Evolutionary conservation across 139 green algal species (phyloP), one percentile per base, ranked within the genome.

Genomic region (Tetratostichococcus sp.): DNA sequence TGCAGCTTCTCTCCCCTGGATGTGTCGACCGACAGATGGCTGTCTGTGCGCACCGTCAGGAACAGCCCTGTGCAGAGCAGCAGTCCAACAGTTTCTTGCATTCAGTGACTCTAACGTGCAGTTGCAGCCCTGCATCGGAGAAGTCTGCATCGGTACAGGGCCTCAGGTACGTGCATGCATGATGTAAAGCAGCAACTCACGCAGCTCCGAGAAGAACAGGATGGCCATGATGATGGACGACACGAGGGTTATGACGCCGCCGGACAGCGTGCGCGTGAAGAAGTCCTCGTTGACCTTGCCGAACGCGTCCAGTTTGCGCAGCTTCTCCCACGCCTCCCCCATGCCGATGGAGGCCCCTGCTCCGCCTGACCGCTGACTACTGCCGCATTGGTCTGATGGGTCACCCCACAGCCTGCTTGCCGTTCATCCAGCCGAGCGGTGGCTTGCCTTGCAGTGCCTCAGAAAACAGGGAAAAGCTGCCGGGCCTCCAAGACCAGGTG

Each of bases 171-270:
- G n/a, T n/a, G n/a, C n/a, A n/a, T n/a, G n/a, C n/a, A n/a, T n/a
- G n/a, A n/a, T n/a, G n/a, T n/a, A 66, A 30, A 4, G 25, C 23
- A 19, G 58, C 25, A 30, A 85, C 92, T 88, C 74, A 97, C 91
- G 73, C 2, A 97, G 84, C 79, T 99, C 95, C 1, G 85, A 94
- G 0, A 97, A 71, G 80, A 99, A 98, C 2, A 99, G 85, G 1
- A 96, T 34, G 0, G 87, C 50, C 95, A 99, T 99, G 19, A 98
- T 72, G 25, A 93, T 59, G 19, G 83, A 86, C 2, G 91, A 86
- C 2, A 91, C 84, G 50, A 99, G 83, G 8, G 95, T 98, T 77
- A 99, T 97, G n/a, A 97, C 79, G 25, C 95, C 95, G 1, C 95
- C 95, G 0, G 82, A 87, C 8, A 90, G 75, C 0, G 95, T 98